Evolutionary conservation across 805 yeast species (phyloP), one percentile per base, ranked within the genome.

Genomic region (Alloascoidea hylecoeti): DNA sequence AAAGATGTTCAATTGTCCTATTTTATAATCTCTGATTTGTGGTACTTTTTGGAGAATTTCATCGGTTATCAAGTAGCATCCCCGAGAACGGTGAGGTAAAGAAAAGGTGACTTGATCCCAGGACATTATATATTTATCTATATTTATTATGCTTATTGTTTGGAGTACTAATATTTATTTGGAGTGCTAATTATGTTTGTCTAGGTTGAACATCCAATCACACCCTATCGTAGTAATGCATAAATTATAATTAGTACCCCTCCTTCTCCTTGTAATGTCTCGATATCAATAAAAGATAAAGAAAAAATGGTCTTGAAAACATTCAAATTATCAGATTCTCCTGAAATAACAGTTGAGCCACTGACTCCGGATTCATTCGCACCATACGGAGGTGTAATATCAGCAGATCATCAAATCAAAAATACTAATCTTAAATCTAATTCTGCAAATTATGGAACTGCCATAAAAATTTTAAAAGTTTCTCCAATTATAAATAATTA

Each of bases 391-490:
- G 73, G 79, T 0, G 75, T 83, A 6, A 71, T 86, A 34, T 79
- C 92, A 17, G 82, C 94, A 2, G 72, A 70, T 42, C 81, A 84
- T 48, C 94, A 83, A 55, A 62, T 82, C 18, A 51, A 57, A 28
- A 50, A 67, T 1, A 59, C 65, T 37, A n/a, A n/a, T n/a, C n/a
- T n/a, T n/a, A 50, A 55, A 30, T 53, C 66, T 19, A 52, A 68
- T 3, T 58, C 68, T 15, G 96, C 96, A 3, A 88, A 88, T 57
- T 86, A 88, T 51, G 96, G 96, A n/a, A 88, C 96, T 2, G 96
- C 96, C 1, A 63, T 70, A 3, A 88, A 88, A 49, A 55, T 84
- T 35, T 72, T 71, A 44, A 67, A 77, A 43, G 92, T 86, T 3
- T 75, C 92, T 1, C 78, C 84, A 2, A 63, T 81, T 2, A 57